These are phyloP conservation scores for Dictyostelium firmibasis DNA, from an alignment of 78 protist species.

Conservation along the genomic window DNA sequence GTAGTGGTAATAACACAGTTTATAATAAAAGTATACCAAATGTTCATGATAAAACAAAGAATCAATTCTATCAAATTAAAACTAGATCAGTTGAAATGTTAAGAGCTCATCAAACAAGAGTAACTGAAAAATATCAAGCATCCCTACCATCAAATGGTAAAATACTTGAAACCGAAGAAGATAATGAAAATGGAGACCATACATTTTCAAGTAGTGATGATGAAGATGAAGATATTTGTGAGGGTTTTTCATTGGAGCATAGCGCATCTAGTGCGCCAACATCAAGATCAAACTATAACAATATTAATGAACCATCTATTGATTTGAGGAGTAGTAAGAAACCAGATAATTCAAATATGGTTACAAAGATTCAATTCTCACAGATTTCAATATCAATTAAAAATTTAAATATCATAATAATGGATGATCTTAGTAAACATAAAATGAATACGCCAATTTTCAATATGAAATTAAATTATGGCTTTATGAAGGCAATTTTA, in stretches of 20 bases:
- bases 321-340: background rate
- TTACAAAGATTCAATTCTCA: slow-evolving; percentile 30
- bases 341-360: background rate
- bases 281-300: background rate
- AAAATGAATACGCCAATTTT: slow-evolving; percentile 68
- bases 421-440: slow-evolving; percentile 58
- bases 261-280: background rate
- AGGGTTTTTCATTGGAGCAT: background rate
- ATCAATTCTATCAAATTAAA: slow-evolving; percentile 39
- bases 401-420: slow-evolving; percentile 24
- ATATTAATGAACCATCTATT: background rate
- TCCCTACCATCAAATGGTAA: background rate
- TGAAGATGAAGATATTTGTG: background rate
- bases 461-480: slow-evolving; percentile 43
- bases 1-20: background rate
- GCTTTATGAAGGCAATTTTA: slow-evolving; percentile 17
- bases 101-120: slow-evolving; percentile 32
- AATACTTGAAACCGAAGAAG: background rate
- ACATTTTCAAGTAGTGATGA: background rate
- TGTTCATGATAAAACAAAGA: background rate
- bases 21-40: background rate
- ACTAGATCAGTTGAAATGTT: slow-evolving; percentile 53
- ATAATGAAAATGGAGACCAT: background rate
- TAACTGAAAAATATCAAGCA: background rate
- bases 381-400: slow-evolving; percentile 22